Evolutionary conservation across 305 asterid species (phyloP), one percentile per base, ranked within the genome.

Genomic region (Fraxinus greggii): DNA sequence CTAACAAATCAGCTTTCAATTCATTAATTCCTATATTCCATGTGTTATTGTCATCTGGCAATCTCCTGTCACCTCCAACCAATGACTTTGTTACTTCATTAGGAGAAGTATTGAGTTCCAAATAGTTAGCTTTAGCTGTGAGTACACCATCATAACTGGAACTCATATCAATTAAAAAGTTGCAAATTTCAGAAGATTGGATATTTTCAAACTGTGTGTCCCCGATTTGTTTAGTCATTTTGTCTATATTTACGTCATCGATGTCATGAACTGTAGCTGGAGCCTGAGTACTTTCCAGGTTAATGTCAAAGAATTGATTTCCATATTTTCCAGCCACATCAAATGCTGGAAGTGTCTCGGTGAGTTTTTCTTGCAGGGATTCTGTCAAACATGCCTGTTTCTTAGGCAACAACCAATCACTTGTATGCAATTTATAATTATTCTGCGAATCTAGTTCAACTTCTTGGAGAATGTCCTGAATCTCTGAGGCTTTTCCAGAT

Each of bases 391-490:
- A 80, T 59, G 36, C 80, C 78, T 80, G 81, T 79, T 88, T 83
- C 86, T 83, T 89, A 88, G 80, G 76, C 72, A 82, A 78, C 86
- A 83, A 77, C 42, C 85, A 51, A 31, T 77, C 87, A 81, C 87
- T 81, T 79, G 86, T 59, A 86, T 83, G 73, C 84, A 79, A 78
- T 33, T 78, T 77, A 28, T 8, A 84, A 45, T 56, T 59, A 78
- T 23, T 79, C 24, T 75, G 83, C 5, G 81, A 81, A 75, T 78
- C 88, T 32, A 32, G 59, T 78, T 86, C 86, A 82, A 72, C 83
- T 81, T 83, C 82, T 65, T 40, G 74, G 76, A 83, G 56, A 79
- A 56, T 72, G 73, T 51, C n/a, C 78, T 81, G 84, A 74, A 75
- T 78, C 85, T 76, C 85, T 8, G 78, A 72, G 72, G 36, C 74